Evolutionary conservation across 176 grass and related monocot species (phyloP).

Genomic region (sorghum (Sorghum bicolor)): DNA sequence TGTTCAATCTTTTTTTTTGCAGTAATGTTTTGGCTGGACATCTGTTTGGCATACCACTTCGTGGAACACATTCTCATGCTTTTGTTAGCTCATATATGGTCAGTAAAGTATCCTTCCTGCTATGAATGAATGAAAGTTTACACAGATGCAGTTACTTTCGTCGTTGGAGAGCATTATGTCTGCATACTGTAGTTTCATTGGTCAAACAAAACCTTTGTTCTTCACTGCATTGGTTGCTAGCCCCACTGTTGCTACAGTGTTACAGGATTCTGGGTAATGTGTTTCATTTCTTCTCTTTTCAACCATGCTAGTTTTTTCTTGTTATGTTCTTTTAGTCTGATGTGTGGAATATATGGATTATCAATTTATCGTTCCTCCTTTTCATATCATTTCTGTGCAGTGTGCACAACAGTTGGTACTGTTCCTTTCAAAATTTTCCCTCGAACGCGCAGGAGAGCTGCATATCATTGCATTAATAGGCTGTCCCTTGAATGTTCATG

Average conservation of each 20-base stretch:
- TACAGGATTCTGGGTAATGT: not conserved
- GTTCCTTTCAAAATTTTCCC: not conserved
- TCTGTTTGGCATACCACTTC: conserved; percentile 94
- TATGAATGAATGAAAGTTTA: conserved; percentile 19
- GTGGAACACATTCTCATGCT: conserved; percentile 98
- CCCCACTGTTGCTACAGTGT: not conserved
- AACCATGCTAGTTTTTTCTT: not conserved
- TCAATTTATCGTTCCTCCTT: not conserved
- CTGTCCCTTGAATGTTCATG: not conserved
- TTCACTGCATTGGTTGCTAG: conserved; percentile 19
- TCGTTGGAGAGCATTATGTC: not conserved
- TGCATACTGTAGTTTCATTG: not conserved
- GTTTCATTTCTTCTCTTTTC: not conserved
- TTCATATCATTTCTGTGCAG: not conserved
- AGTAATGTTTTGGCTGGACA: conserved; percentile 95
- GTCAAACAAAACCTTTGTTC: not conserved
- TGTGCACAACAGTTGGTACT: not conserved
- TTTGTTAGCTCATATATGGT: conserved; percentile 99
- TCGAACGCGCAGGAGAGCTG: not conserved
- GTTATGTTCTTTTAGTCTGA: not conserved
- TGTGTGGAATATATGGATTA: not conserved
- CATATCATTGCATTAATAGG: not conserved
- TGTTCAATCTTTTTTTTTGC: conserved; percentile 45
- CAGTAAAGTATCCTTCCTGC: conserved; percentile 35
- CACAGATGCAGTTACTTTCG: not conserved